Evolutionary conservation across 2,329 filamentous ascomycete genomes (phyloP).

Genomic region (Alternaria ventricosa): DNA sequence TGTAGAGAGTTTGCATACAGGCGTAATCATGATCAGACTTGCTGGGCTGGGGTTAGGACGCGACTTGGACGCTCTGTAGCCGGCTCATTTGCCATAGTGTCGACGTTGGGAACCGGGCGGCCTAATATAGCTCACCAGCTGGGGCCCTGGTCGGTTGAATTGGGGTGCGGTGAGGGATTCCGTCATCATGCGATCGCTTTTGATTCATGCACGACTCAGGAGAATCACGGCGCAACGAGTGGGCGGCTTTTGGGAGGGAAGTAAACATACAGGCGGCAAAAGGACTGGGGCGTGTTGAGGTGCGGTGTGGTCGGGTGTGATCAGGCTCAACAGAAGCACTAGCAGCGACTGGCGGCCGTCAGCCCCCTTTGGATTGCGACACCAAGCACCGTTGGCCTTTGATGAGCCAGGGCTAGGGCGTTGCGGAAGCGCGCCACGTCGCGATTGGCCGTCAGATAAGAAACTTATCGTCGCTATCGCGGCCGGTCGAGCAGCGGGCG

Average conservation of each 20-base stretch:
- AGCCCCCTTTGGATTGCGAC: conserved; percentile 36
- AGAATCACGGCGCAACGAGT: conserved; percentile 4
- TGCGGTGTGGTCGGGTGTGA: conserved; percentile 16
- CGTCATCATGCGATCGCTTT: conserved; percentile 25
- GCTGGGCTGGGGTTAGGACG: conserved; percentile 8
- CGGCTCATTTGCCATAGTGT: conserved; percentile 15
- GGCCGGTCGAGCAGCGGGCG: conserved; percentile 21
- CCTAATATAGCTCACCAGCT: conserved; percentile 28
- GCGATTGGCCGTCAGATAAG: conserved; percentile 28
- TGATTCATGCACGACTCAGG: conserved; percentile 29
- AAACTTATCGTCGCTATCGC: conserved; percentile 34
- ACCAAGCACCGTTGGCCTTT: conserved; percentile 29
- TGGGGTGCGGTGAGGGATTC: conserved; percentile 18
- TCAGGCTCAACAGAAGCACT: conserved; percentile 33
- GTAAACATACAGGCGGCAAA: background rate
- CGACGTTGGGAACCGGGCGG: conserved; percentile 30
- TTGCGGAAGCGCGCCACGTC: conserved; percentile 30
- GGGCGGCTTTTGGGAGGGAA: background rate
- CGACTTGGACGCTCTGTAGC: conserved; percentile 20
- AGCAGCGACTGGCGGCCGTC: conserved; percentile 16
- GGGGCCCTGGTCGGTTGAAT: conserved; percentile 15
- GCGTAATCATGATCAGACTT: conserved; percentile 14
- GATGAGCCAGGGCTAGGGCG: conserved; percentile 25
- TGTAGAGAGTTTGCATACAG: conserved; percentile 11
- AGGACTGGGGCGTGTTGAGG: conserved; percentile 15